A percentile compares a stretch with the other conserved stretches of the same genome.
phyloP scores from a whole-genome alignment of 306 rosid genomes.

The Luffa aegyptiaca region DNA sequence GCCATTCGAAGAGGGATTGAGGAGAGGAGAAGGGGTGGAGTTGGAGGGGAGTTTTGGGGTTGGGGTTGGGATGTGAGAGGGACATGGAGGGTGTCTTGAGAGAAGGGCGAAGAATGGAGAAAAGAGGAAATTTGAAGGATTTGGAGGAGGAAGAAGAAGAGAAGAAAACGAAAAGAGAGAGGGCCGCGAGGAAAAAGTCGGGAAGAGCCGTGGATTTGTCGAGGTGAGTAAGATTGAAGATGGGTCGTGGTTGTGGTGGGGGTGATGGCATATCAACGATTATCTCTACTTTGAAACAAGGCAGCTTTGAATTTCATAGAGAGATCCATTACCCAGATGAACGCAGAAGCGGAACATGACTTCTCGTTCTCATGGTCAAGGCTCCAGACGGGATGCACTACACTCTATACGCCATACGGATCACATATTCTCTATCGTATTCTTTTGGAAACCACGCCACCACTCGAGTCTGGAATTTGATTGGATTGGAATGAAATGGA shows the following conservation, averaged over 20 bases:
- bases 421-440: too few relatives aligned
- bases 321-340: background rate
- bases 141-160: slow-evolving; percentile 25
- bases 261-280: background rate
- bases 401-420: too few relatives aligned
- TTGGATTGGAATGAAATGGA: too few relatives aligned
- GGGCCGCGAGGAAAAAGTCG: background rate
- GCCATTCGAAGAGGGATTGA: slow-evolving; percentile 77
- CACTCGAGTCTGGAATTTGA: too few relatives aligned
- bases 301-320: background rate
- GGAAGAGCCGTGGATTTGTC: background rate
- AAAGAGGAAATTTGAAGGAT: slow-evolving; percentile 18
- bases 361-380: too few relatives aligned
- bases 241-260: background rate
- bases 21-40: slow-evolving; percentile 44
- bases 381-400: too few relatives aligned
- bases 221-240: background rate
- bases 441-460: too few relatives aligned
- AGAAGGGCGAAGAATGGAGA: slow-evolving; percentile 43
- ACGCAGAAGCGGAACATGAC: too few relatives aligned
- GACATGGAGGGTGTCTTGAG: slow-evolving; percentile 67
- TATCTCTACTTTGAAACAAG: background rate
- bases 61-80: slow-evolving; percentile 10
- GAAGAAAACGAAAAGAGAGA: slow-evolving; percentile 54
- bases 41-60: slow-evolving; percentile 7